A percentile compares a stretch with the other conserved stretches of the same genome.
phyloP scores from a whole-genome alignment of 345 rosid species.

The Sisymbrium irio region DNA sequence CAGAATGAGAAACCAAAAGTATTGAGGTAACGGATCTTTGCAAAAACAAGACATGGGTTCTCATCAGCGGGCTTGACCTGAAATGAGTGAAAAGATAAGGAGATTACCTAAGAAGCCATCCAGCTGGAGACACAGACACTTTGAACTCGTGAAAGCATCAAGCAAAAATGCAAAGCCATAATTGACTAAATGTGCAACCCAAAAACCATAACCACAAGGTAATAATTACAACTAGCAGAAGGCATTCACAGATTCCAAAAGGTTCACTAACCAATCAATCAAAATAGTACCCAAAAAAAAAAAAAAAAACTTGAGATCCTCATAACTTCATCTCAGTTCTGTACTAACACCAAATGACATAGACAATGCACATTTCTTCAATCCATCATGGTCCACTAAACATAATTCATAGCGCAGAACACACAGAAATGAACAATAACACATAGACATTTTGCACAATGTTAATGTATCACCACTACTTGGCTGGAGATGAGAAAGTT shows the following conservation, averaged over 20 bases:
- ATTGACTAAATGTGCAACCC: neutral
- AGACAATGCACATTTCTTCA: neutral
- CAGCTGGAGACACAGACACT: too few relatives aligned
- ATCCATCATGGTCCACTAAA: neutral
- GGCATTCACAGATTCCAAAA: neutral
- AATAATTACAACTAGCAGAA: neutral
- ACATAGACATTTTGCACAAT: too few relatives aligned
- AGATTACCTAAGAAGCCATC: too few relatives aligned
- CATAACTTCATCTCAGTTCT: too few relatives aligned
- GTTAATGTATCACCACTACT: too few relatives aligned
- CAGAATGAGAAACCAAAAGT: too few relatives aligned
- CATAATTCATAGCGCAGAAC: neutral
- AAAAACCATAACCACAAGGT: neutral
- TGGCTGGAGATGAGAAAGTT: too few relatives aligned
- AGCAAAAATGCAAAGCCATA: neutral
- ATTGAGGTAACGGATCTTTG: slow-evolving; percentile 7
- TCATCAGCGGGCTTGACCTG: slow-evolving; percentile 62
- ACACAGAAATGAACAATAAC: neutral
- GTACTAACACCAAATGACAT: neutral
- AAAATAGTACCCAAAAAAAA: too few relatives aligned
- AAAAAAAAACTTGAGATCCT: too few relatives aligned
- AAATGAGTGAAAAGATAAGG: too few relatives aligned
- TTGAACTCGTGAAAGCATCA: too few relatives aligned
- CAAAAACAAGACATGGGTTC: slow-evolving; percentile 61
- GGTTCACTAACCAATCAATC: too few relatives aligned